Base-by-base conservation (phyloP, 768 basidiomycete genomes). In the Mycena floridula region DNA sequence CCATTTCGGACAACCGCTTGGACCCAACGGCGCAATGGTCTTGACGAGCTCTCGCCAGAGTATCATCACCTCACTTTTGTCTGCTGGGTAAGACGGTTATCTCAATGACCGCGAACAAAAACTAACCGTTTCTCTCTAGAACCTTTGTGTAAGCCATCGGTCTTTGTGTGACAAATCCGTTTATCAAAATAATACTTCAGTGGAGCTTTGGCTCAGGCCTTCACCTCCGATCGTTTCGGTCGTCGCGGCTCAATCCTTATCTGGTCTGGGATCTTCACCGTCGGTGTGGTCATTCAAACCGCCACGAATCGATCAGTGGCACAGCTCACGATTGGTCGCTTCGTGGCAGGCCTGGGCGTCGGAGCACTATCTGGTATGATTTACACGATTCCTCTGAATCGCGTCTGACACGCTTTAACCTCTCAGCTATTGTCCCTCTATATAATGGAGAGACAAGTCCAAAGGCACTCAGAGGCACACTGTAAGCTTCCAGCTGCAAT, bases 401-500 rank as follows among this genome's bases (percentile, higher is more conserved):
- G 3, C 4, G 3, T 28, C 7, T 26, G 21, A n/a, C 18, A 11
- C 30, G 16, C 22, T 22, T 42, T 30, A 38, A n/a, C n/a, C n/a
- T n/a, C n/a, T 18, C 40, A 74, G 74, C 72, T 32, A 74, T 79
- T 42, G 76, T 79, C 9, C 77, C 78, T 53, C 52, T 89, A 6
- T 89, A 88, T 59, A 86, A 84, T 50, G 85, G 86, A 28, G 86
- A 89, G 62, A 83, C 85, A 0, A 77, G 85, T 0, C 87, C 87
- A 0, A 86, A 86, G 55, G 72, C 77, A 1, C 70, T 89, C 45
- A 76, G 87, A 56, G 88, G 86, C 7, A 76, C 82, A 16, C 59
- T 77, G 18, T 35, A 35, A 13, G 32, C 13, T 18, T n/a, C n/a
- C n/a, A n/a, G n/a, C n/a, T n/a, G n/a, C n/a, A n/a, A n/a, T n/a